Conservation (phyloP, 1,284 basidiomycete species). For the Fomitopsis betulina region DNA sequence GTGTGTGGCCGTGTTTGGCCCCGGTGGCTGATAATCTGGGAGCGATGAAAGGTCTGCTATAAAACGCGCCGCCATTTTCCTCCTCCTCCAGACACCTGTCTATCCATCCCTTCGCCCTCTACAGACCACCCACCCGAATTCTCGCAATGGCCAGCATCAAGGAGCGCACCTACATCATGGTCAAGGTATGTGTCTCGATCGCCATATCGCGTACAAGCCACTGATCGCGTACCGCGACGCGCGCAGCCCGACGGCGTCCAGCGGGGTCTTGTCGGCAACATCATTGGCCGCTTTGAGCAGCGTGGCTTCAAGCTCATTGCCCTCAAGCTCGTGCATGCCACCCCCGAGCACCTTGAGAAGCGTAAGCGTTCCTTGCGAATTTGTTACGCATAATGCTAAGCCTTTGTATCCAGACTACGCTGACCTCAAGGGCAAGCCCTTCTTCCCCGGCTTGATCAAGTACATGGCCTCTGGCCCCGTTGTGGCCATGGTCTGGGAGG, state of each 20-base stretch:
- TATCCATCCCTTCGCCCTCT: constrained; percentile 18
- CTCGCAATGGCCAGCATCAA: constrained; percentile 46
- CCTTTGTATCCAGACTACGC: constrained; percentile 70
- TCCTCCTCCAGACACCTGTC: constrained; percentile 8
- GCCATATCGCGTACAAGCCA: not conserved
- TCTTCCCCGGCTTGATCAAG: constrained; percentile 91
- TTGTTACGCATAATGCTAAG: constrained; percentile 1
- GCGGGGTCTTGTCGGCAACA: constrained; percentile 91
- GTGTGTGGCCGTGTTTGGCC: constrained; percentile 33
- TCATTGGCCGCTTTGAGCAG: constrained; percentile 91
- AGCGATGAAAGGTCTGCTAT: constrained; percentile 29
- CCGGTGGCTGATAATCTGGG: constrained; percentile 19
- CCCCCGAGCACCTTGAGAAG: constrained; percentile 81
- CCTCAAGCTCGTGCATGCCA: constrained; percentile 79
- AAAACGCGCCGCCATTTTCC: constrained; percentile 31
- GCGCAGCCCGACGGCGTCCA: constrained; percentile 93
- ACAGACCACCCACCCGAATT: constrained; percentile 18
- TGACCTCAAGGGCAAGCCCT: constrained; percentile 86
- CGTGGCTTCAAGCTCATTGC: constrained; percentile 94
- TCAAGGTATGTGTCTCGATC: constrained; percentile 58
- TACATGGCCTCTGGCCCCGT: constrained; percentile 97
- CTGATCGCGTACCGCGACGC: not conserved
- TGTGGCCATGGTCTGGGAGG: constrained; percentile 96
- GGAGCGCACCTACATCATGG: constrained; percentile 88
- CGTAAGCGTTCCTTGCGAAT: constrained; percentile 40